Conservation (phyloP, 495 filamentous ascomycete genomes). For the Usnea hakonensis region DNA sequence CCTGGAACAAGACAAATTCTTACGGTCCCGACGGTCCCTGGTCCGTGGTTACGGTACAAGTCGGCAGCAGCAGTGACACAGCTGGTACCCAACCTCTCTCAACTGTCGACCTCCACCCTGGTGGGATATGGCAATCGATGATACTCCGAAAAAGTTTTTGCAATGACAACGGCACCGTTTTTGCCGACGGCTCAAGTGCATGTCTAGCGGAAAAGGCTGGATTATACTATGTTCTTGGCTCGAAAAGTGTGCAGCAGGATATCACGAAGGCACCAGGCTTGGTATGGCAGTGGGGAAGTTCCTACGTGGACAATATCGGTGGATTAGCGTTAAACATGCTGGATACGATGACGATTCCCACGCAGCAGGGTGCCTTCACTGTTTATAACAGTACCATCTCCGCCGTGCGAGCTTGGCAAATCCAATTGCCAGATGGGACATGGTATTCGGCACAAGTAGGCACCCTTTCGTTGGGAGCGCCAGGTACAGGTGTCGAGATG, state of each 20-base stretch:
- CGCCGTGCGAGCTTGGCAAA: background rate
- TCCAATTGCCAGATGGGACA: constrained; percentile 13
- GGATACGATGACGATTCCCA: constrained; percentile 7
- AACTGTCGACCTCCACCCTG: constrained; percentile 15
- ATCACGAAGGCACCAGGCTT: constrained; percentile 2
- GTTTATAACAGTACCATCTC: constrained; percentile 8
- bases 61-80: background rate
- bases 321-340: constrained; percentile 1
- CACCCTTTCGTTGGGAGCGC: constrained; percentile 12
- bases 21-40: constrained; percentile 21
- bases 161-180: background rate
- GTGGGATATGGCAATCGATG: constrained; percentile 6
- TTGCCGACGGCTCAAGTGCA: background rate
- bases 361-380: background rate
- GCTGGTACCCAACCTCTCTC: background rate
- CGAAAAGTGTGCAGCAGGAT: background rate
- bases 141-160: constrained; percentile 5
- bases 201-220: constrained; percentile 11
- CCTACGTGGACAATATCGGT: background rate
- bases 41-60: constrained; percentile 14
- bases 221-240: background rate
- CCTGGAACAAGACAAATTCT: constrained; percentile 16
- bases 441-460: constrained; percentile 10
- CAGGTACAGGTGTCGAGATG: background rate
- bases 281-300: constrained; percentile 8